Evolutionary conservation across 805 yeast genomes (phyloP), one percentile per base, ranked within the genome.

Genomic region (Peterozyma toletana): DNA sequence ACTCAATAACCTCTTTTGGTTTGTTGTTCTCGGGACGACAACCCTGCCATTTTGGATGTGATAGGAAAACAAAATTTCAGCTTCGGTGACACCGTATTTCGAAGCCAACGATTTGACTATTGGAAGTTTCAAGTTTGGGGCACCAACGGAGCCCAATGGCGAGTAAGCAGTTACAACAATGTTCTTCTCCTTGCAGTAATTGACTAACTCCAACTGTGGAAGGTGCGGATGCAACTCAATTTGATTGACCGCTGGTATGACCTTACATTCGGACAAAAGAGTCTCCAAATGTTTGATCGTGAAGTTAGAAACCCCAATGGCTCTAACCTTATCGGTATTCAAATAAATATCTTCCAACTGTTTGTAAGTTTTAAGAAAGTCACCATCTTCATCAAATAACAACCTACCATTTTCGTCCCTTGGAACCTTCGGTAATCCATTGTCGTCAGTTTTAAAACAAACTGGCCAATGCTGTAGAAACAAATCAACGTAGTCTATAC

Each of bases 21-120:
- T 86, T 16, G 78, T 68, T 0, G 95, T 81, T 64, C 89, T 78
- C 39, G 93, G 88, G 39, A 86, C 62, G 1, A 74, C 79, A 10
- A 70, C 68, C 43, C 83, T 70, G 2, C 86, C 89, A 36, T 77
- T 69, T 47, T 73, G 65, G 18, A 83, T 71, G 54, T 81, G 80
- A 62, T 83, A 85, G 29, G 86, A 81, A 41, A 75, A 68, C 14
- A 78, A 66, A 10, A 87, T 69, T 51, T 78, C 84, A 44, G 76
- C 80, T 0, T 76, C 68, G 2, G 73, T 57, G 11, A 68, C 77
- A 27, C 60, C 57, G 53, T 83, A 72, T 60, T 78, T 78, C 46
- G 71, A 55, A 14, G 88, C 86, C 35, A 86, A 57, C 42, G 73
- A 14, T 14, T 39, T 36, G 35, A 35, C 46, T 15, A 35, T 36